A percentile compares a stretch with the other conserved stretches of the same genome.
phyloP scores from a whole-genome alignment of 768 basidiomycete species.

The Tylopilus cervinicoccineus region DNA sequence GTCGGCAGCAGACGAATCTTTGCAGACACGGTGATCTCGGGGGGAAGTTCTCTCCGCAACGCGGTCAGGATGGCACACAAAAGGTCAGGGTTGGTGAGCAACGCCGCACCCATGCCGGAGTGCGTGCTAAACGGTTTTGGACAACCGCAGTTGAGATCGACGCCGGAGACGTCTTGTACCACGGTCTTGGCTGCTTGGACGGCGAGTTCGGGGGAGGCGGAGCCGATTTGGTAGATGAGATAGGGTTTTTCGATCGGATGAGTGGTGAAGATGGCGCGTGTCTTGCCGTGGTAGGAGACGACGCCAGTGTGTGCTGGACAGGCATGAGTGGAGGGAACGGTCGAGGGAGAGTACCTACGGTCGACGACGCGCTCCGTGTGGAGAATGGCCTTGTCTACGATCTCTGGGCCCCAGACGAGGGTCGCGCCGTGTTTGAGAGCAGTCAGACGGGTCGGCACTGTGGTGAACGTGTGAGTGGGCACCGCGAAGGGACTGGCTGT shows the following conservation, averaged over 20 bases:
- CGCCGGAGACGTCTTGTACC: constrained; percentile 82
- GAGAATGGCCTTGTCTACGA: constrained; percentile 93
- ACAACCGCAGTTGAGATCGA: constrained; percentile 98
- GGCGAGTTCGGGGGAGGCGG: constrained; percentile 83
- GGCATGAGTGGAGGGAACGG: constrained; percentile 1
- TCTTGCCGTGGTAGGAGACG: constrained; percentile 80
- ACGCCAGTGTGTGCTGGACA: constrained; percentile 77
- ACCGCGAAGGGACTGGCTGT: constrained; percentile 10
- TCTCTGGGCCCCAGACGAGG: constrained; percentile 95
- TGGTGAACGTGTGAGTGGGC: neutral
- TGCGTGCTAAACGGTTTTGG: constrained; percentile 95
- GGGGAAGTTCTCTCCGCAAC: constrained; percentile 66
- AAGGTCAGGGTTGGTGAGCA: constrained; percentile 87
- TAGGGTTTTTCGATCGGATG: constrained; percentile 95
- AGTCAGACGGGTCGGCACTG: constrained; percentile 83
- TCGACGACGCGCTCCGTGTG: constrained; percentile 81
- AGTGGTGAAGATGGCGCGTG: constrained; percentile 82
- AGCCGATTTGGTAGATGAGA: constrained; percentile 94
- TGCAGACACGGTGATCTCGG: constrained; percentile 83
- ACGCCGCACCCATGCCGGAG: constrained; percentile 93
- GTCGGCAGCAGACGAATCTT: constrained; percentile 89
- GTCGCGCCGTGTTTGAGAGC: constrained; percentile 91
- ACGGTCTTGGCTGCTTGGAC: constrained; percentile 89
- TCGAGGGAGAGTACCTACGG: constrained; percentile 48
- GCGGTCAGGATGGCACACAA: constrained; percentile 85